These are phyloP conservation scores for Kluyveromyces marxianus DNA, from an alignment of 1,139 yeast genomes.

Conservation along the genomic window DNA sequence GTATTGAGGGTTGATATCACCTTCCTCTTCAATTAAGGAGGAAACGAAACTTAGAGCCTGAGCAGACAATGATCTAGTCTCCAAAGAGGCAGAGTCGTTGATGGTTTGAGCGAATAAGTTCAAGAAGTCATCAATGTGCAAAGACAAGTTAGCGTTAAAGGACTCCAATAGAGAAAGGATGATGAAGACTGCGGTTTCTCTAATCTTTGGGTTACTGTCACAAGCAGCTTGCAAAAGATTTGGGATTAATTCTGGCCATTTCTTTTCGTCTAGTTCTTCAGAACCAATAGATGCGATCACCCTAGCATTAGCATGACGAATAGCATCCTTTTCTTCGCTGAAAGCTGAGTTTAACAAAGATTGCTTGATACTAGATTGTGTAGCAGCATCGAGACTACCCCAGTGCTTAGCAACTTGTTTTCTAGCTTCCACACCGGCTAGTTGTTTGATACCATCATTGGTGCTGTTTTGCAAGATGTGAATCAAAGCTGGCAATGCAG, in stretches of 20 bases:
- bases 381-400: constrained; percentile 48
- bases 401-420: constrained; percentile 71
- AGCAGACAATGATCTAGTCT: constrained; percentile 76
- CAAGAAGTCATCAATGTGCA: constrained; percentile 60
- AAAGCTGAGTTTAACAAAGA: constrained; percentile 66
- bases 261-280: constrained; percentile 53
- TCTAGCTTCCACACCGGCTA: constrained; percentile 94
- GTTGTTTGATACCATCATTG: constrained; percentile 45
- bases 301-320: constrained; percentile 86
- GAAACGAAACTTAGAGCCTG: constrained; percentile 76
- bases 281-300: constrained; percentile 83
- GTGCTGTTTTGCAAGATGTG: constrained; percentile 59
- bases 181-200: constrained; percentile 81
- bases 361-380: constrained; percentile 55
- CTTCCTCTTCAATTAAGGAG: constrained; percentile 53
- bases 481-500: constrained; percentile 73
- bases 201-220: constrained; percentile 50
- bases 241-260: constrained; percentile 78
- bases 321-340: constrained; percentile 53
- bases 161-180: constrained; percentile 73
- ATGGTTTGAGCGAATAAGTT: constrained; percentile 62
- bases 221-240: constrained; percentile 65
- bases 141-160: constrained; percentile 54
- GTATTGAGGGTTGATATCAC: constrained; percentile 39
- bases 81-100: constrained; percentile 56